These are phyloP conservation scores for Starmera caribaea DNA, from an alignment of 805 yeast genomes.

Conservation along the genomic window DNA sequence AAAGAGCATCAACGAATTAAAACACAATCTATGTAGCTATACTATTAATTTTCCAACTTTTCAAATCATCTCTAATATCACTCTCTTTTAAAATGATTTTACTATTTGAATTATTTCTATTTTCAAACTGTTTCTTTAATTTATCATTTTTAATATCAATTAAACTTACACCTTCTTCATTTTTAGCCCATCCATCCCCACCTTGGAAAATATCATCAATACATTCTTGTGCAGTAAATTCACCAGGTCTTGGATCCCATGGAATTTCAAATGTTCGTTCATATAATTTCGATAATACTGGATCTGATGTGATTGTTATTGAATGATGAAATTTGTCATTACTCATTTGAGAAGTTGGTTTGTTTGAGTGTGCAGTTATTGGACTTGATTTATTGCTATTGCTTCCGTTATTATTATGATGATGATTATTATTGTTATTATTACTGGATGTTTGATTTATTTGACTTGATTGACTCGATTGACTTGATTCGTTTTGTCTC, in stretches of 20 bases:
- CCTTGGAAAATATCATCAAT: slow-evolving; percentile 67
- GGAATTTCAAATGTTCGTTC: slow-evolving; percentile 46
- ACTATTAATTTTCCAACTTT: slow-evolving; percentile 29
- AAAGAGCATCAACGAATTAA: too few relatives aligned
- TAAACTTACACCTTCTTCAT: slow-evolving; percentile 33
- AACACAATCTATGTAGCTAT: background rate
- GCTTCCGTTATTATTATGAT: too few relatives aligned
- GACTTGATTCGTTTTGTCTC: background rate
- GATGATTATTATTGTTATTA: too few relatives aligned
- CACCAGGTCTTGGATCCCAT: slow-evolving; percentile 50
- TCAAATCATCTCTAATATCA: slow-evolving; percentile 24
- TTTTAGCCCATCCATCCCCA: slow-evolving; percentile 57
- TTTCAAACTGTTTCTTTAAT: background rate
- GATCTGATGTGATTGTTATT: slow-evolving; percentile 27
- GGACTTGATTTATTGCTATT: too few relatives aligned
- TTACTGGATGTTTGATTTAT: too few relatives aligned
- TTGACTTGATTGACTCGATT: background rate
- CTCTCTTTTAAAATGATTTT: slow-evolving; percentile 13
- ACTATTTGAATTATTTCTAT: background rate
- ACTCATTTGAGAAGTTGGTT: too few relatives aligned
- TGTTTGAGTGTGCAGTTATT: too few relatives aligned
- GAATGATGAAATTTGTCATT: slow-evolving; percentile 5
- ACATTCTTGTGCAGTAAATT: slow-evolving; percentile 60
- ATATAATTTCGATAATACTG: slow-evolving; percentile 39
- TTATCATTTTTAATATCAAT: slow-evolving; percentile 23